Evolutionary conservation across 805 yeast species (phyloP), one percentile per base, ranked within the genome.

Genomic region (Hanseniaspora thailandica): DNA sequence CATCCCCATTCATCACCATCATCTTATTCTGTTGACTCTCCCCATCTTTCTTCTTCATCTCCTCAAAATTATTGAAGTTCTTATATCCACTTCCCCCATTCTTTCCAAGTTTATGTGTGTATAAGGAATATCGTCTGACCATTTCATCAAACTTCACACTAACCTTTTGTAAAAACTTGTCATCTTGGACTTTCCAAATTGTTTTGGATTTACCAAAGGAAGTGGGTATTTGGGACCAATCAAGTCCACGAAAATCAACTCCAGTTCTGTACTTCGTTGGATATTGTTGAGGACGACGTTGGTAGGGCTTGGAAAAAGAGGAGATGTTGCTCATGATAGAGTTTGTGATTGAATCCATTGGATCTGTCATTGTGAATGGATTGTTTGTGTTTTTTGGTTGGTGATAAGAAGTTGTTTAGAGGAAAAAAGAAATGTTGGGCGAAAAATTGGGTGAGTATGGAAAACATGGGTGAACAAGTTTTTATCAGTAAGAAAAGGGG

Each of bases 51-150:
- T 17, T 34, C 12, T 44, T 31, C 15, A 35, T 39, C 2, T 17
- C 22, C 2, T 13, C 23, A n/a, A 43, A 36, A 23, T 47, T 45
- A 36, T 47, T 44, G 22, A 43, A 41, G 26, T 38, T 38, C 25
- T 13, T 38, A 26, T 22, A 38, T 22, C 41, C 41, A 5, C 25
- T n/a, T n/a, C n/a, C 25, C 6, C 41, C 25, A 26, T 47, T 52
- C 4, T 39, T 46, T 38, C 19, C 43, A 26, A 38, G 26, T 19
- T 47, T 47, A 25, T 53, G 48, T 20, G 23, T 39, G 22, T 28
- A 53, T 19, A 45, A 30, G 28, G 52, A 23, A n/a, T 47, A 38
- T 47, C 55, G 30, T 47, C 55, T 47, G 2, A 53, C 45, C 15
- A 53, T 47, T 9, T 45, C 40, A n/a, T 53, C 55, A 41, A 31